These are phyloP conservation scores for Monilinia vaccinii-corymbosi DNA, from an alignment of 2,329 filamentous ascomycete species.

Conservation along the genomic window DNA sequence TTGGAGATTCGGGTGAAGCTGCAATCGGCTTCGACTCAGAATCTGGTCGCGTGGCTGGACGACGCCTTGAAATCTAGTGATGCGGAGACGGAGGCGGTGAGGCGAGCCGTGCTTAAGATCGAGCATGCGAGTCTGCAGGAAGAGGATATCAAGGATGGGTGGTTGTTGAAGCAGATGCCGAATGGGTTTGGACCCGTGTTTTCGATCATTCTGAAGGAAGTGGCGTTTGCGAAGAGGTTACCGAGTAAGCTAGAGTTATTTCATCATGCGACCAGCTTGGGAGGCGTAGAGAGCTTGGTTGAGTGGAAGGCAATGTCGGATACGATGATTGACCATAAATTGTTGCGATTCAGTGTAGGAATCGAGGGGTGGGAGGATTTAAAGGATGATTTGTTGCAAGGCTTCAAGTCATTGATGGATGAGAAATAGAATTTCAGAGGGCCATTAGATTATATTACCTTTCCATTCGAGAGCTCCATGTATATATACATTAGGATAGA, in stretches of 20 bases:
- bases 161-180: constrained; percentile 85
- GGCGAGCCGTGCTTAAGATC: constrained; percentile 49
- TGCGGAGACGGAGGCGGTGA: constrained; percentile 32
- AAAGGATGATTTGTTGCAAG: constrained; percentile 61
- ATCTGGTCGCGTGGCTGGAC: constrained; percentile 63
- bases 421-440: background rate
- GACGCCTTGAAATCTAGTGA: constrained; percentile 24
- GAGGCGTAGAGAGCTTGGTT: constrained; percentile 89
- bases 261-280: constrained; percentile 89
- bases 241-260: constrained; percentile 76
- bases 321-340: constrained; percentile 54
- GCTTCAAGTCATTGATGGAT: constrained; percentile 38
- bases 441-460: background rate
- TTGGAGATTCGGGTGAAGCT: constrained; percentile 72
- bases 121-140: constrained; percentile 74
- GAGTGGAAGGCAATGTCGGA: constrained; percentile 96
- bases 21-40: constrained; percentile 63
- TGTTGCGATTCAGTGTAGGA: constrained; percentile 78
- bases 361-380: constrained; percentile 83
- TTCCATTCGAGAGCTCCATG: background rate
- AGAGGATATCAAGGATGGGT: constrained; percentile 48
- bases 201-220: constrained; percentile 55
- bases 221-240: constrained; percentile 53
- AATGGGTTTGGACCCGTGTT: constrained; percentile 87
- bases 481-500: background rate